Evolutionary conservation across 352 stramenopile genomes (phyloP).

Genomic region (Thalassiosira livingstoniorum): DNA sequence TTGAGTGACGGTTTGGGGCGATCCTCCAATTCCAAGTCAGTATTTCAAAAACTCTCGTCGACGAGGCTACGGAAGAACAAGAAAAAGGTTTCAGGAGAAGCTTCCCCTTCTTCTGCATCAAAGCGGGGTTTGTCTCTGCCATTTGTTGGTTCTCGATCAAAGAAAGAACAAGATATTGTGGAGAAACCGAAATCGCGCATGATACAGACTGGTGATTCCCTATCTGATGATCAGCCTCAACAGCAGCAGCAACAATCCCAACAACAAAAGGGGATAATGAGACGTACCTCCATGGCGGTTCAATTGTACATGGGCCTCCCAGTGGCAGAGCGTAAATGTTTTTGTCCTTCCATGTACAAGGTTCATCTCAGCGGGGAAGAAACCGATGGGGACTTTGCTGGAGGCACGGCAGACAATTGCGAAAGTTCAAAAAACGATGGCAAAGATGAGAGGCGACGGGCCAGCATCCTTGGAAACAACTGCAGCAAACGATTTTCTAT

Average conservation of each 20-base stretch:
- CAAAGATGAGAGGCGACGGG: conserved; percentile 10
- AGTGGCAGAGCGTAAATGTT: conserved; percentile 26
- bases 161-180: too few relatives aligned
- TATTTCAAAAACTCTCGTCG: too few relatives aligned
- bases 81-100: not conserved
- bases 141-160: too few relatives aligned
- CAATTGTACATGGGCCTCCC: conserved; percentile 58
- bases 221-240: too few relatives aligned
- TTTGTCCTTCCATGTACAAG: conserved; percentile 57
- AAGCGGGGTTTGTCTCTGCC: not conserved
- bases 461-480: conserved; percentile 36
- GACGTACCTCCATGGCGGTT: conserved; percentile 45
- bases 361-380: conserved; percentile 14
- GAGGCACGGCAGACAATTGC: not conserved
- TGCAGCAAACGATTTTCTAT: conserved; percentile 27
- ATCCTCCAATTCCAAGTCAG: too few relatives aligned
- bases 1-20: conserved; percentile 9
- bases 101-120: not conserved
- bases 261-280: conserved; percentile 12
- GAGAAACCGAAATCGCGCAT: too few relatives aligned
- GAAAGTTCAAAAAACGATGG: not conserved
- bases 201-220: too few relatives aligned
- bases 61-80: too few relatives aligned
- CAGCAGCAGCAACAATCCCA: too few relatives aligned
- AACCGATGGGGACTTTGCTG: conserved; percentile 10